phyloP scores from a whole-genome alignment of 2,329 filamentous ascomycete species.

The Cladosporium cucumerinum region DNA sequence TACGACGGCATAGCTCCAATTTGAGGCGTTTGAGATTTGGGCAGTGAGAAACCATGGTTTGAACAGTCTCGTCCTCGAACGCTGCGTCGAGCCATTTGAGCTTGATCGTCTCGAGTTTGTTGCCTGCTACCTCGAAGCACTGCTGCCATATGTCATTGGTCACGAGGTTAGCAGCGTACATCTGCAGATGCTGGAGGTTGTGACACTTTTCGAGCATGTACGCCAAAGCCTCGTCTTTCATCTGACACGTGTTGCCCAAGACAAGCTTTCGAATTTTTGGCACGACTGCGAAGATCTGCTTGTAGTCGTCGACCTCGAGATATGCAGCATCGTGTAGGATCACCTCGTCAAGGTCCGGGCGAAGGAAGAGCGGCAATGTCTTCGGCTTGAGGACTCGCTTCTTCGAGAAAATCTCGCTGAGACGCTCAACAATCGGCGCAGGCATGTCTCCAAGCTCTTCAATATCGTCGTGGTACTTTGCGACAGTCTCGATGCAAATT shows the following conservation, averaged over 20 bases:
- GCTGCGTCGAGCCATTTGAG: constrained; percentile 81
- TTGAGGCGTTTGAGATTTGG: constrained; percentile 72
- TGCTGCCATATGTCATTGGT: constrained; percentile 71
- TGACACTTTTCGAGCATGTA: constrained; percentile 73
- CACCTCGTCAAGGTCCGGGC: constrained; percentile 53
- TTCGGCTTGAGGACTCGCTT: constrained; percentile 55
- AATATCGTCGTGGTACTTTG: constrained; percentile 60
- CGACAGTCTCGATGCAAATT: constrained; percentile 62
- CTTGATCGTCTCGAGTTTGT: constrained; percentile 64
- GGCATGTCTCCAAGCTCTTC: constrained; percentile 64
- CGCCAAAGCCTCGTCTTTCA: constrained; percentile 80
- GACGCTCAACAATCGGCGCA: constrained; percentile 52
- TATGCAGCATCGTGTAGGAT: constrained; percentile 62
- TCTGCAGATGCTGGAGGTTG: constrained; percentile 67
- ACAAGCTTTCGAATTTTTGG: constrained; percentile 68
- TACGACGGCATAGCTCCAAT: constrained; percentile 72
- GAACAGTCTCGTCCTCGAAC: constrained; percentile 68
- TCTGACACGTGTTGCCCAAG: constrained; percentile 80
- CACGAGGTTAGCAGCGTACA: constrained; percentile 82
- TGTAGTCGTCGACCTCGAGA: constrained; percentile 71
- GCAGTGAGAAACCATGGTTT: constrained; percentile 61
- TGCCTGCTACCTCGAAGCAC: constrained; percentile 65
- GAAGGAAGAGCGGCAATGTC: constrained; percentile 49
- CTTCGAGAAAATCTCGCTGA: constrained; percentile 64
- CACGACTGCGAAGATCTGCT: constrained; percentile 74